phyloP scores from a whole-genome alignment of 805 yeast species.

The Myxozyma monticola region DNA sequence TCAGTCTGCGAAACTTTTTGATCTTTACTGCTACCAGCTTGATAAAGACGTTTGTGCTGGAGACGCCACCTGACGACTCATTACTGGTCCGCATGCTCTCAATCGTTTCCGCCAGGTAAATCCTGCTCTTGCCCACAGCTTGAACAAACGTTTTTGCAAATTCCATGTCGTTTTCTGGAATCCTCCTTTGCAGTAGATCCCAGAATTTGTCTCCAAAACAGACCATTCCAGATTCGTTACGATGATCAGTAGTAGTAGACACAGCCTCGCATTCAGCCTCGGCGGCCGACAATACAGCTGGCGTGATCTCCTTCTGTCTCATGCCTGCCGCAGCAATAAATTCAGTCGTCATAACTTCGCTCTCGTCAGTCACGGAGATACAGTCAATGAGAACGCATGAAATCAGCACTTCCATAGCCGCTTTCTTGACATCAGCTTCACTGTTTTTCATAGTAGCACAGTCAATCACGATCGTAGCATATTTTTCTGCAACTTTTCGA shows the following conservation, averaged over 20 bases:
- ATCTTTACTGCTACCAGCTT: slow-evolving; percentile 11
- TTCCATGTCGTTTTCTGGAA: slow-evolving; percentile 23
- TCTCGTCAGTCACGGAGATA: slow-evolving; percentile 17
- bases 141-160: slow-evolving; percentile 28
- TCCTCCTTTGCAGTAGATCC: slow-evolving; percentile 28
- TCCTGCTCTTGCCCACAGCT: slow-evolving; percentile 8
- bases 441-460: slow-evolving; percentile 23
- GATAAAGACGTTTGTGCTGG: not conserved
- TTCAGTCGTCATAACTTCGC: slow-evolving; percentile 13
- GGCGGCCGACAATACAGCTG: slow-evolving; percentile 8
- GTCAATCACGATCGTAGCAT: slow-evolving; percentile 40
- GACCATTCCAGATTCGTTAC: not conserved
- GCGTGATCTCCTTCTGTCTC: slow-evolving; percentile 18
- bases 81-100: slow-evolving; percentile 35
- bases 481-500: slow-evolving; percentile 50
- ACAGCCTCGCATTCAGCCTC: slow-evolving; percentile 34
- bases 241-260: slow-evolving; percentile 12
- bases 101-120: slow-evolving; percentile 20
- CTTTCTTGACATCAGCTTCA: not conserved
- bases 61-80: slow-evolving; percentile 27
- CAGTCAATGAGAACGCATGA: slow-evolving; percentile 19
- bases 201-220: slow-evolving; percentile 24
- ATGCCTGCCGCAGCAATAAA: slow-evolving; percentile 9
- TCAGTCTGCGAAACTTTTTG: slow-evolving; percentile 3
- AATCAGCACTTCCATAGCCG: slow-evolving; percentile 4